A percentile compares a stretch with the other conserved stretches of the same genome.
These are phyloP conservation scores for cucumber (Cucumis sativus) DNA, from an alignment of 306 rosid genomes.

Conservation along the genomic window Cucumber_9930_V3 NC_026656.2:14838001-14838500, in stretches of 20 bases:
- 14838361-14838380: background rate
- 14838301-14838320: background rate
- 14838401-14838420: no score
- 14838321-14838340: slow-evolving; percentile 4
- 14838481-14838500: no score
- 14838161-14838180: background rate
- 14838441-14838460: no score
- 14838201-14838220: background rate
- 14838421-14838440: no score
- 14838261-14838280: background rate
- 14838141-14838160: background rate
- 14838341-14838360: background rate
- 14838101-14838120: no score
- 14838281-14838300: background rate
- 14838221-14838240: background rate
- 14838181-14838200: background rate
- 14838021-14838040: slow-evolving; percentile 49
- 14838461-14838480: no score
- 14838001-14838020: slow-evolving; percentile 36
- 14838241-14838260: background rate
- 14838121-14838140: background rate
- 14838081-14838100: background rate
- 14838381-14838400: background rate
- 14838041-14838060: slow-evolving; percentile 19
- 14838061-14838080: background rate